These are phyloP conservation scores for Penicillium maclennaniae DNA, from an alignment of 495 filamentous ascomycete genomes.

Conservation along the genomic window DNA sequence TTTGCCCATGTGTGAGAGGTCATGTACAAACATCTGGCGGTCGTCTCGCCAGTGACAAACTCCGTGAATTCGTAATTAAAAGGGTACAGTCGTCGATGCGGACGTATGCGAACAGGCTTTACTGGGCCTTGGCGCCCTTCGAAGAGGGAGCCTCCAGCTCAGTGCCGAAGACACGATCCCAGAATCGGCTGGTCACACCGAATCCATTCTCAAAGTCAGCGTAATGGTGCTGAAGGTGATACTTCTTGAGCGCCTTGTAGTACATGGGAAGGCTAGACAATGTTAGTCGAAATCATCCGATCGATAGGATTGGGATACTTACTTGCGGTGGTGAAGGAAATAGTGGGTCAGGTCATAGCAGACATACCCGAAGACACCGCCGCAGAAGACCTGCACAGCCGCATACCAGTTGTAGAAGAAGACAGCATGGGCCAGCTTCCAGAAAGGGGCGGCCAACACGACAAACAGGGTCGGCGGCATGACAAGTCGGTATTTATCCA, in stretches of 20 bases:
- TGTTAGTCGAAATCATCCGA: slow-evolving; percentile 9
- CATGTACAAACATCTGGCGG: slow-evolving; percentile 11
- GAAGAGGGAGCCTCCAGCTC: slow-evolving; percentile 55
- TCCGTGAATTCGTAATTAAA: slow-evolving; percentile 27
- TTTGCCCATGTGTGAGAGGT: slow-evolving; percentile 10
- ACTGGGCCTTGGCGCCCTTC: slow-evolving; percentile 55
- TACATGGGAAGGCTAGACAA: slow-evolving; percentile 66
- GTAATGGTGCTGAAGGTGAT: slow-evolving; percentile 95
- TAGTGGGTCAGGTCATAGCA: slow-evolving; percentile 98
- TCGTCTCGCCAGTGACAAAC: background rate
- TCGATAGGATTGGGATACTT: slow-evolving; percentile 25
- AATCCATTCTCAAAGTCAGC: slow-evolving; percentile 97
- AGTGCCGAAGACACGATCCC: slow-evolving; percentile 90
- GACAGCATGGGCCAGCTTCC: slow-evolving; percentile 81
- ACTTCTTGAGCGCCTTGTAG: slow-evolving; percentile 90
- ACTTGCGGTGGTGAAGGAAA: slow-evolving; percentile 97
- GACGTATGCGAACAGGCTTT: slow-evolving; percentile 11
- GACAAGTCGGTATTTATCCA: slow-evolving; percentile 95
- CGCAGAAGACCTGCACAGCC: slow-evolving; percentile 73
- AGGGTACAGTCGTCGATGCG: slow-evolving; percentile 2
- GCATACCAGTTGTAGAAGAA: slow-evolving; percentile 85
- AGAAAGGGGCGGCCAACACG: slow-evolving; percentile 83
- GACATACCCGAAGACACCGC: slow-evolving; percentile 92
- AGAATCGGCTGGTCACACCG: slow-evolving; percentile 96
- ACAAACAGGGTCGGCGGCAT: slow-evolving; percentile 94